Evolutionary conservation across 768 basidiomycete genomes (phyloP).

Genomic region (Amanita molliuscula): DNA sequence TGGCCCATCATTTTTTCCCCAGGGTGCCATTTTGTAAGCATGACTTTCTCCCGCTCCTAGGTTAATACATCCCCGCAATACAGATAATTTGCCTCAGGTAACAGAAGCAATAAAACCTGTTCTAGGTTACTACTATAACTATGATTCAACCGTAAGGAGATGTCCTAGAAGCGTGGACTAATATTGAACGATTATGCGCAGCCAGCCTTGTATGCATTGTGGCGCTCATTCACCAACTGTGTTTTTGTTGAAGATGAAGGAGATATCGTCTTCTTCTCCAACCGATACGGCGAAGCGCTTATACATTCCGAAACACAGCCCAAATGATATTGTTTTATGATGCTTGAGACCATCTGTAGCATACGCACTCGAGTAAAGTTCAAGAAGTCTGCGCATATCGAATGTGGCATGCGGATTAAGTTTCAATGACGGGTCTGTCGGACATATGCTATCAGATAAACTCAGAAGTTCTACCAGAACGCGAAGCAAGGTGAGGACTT

Average conservation of each 20-base stretch:
- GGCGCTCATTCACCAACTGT: conserved; percentile 51
- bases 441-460: conserved; percentile 6
- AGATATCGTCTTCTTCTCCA: conserved; percentile 44
- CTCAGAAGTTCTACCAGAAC: background rate
- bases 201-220: conserved; percentile 36
- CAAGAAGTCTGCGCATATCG: background rate
- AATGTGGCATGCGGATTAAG: background rate
- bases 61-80: background rate
- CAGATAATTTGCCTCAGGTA: conserved; percentile 40
- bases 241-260: conserved; percentile 48
- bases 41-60: conserved; percentile 2
- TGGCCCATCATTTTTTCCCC: conserved; percentile 54
- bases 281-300: conserved; percentile 32
- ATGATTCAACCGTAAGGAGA: conserved; percentile 40
- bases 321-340: background rate
- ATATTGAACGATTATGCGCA: conserved; percentile 8
- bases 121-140: conserved; percentile 46
- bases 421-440: background rate
- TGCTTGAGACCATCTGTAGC: background rate
- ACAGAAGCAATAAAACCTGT: conserved; percentile 37
- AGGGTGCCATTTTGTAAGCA: conserved; percentile 48
- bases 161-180: background rate
- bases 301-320: conserved; percentile 5
- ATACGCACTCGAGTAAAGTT: background rate
- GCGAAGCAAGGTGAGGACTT: background rate